A percentile compares a stretch with the other conserved stretches of the same genome.
phyloP scores from a whole-genome alignment of 495 filamentous ascomycete genomes.

The Xylaria nigripes region DNA sequence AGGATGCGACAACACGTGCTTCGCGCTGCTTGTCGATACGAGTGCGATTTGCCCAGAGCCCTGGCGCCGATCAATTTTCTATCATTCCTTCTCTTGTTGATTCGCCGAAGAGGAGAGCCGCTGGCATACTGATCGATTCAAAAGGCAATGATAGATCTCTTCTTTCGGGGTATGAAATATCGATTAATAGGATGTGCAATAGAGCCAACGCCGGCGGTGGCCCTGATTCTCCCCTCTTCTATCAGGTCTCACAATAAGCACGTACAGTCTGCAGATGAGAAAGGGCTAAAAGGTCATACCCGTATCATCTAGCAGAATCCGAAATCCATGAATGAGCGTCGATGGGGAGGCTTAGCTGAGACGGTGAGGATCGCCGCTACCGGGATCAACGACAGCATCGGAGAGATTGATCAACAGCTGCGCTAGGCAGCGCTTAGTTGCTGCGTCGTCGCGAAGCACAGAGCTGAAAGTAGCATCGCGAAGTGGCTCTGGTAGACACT shows the following conservation, averaged over 20 bases:
- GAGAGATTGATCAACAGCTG: conserved; percentile 96
- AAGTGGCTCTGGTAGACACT: conserved; percentile 94
- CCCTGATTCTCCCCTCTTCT: neutral
- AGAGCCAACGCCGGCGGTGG: neutral
- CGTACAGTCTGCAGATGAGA: neutral
- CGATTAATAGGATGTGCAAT: neutral
- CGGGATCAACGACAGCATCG: conserved; percentile 71
- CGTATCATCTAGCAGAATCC: neutral
- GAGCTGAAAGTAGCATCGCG: conserved; percentile 95
- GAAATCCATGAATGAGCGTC: neutral
- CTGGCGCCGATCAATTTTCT: neutral
- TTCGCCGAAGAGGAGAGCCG: neutral
- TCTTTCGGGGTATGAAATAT: conserved; percentile 1
- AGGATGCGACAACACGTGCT: neutral
- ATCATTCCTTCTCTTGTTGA: neutral
- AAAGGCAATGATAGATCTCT: neutral
- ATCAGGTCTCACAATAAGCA: conserved; percentile 1
- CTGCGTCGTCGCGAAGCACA: conserved; percentile 92
- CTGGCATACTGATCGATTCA: neutral
- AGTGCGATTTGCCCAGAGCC: neutral
- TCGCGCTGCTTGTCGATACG: neutral
- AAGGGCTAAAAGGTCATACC: neutral
- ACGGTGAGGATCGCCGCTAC: conserved; percentile 23
- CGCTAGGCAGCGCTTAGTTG: conserved; percentile 94
- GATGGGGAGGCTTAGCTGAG: neutral